Percentiles rank a stretch among this genome's conserved stretches.
phyloP scores from a whole-genome alignment of 1,284 basidiomycete genomes.

The Xerocomus nothofagi region DNA sequence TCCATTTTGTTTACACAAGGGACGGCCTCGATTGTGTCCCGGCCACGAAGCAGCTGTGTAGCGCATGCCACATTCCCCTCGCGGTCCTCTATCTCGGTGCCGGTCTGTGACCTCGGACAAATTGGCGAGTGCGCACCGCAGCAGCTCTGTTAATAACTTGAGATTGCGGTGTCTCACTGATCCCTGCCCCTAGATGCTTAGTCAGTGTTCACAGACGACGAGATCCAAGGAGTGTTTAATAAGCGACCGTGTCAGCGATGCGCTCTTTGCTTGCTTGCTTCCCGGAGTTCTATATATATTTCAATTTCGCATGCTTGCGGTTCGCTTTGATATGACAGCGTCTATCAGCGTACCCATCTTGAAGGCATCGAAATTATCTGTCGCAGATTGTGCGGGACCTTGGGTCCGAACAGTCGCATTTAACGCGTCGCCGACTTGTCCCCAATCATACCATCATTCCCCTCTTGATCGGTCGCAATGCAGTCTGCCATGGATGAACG shows the following conservation, averaged over 20 bases:
- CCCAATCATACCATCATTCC: constrained; percentile 26
- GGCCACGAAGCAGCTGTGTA: constrained; percentile 7
- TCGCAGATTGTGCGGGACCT: constrained; percentile 28
- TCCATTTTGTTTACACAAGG: constrained; percentile 22
- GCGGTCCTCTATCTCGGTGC: constrained; percentile 27
- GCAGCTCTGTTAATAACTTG: constrained; percentile 12
- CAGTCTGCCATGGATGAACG: constrained; percentile 9
- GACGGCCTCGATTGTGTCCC: constrained; percentile 14
- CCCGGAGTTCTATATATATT: constrained; percentile 14
- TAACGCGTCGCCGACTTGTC: constrained; percentile 32
- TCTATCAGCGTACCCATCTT: constrained; percentile 17
- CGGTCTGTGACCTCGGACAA: constrained; percentile 18
- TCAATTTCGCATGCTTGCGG: constrained; percentile 16
- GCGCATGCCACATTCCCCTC: constrained; percentile 6
- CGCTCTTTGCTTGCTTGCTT: constrained; percentile 5
- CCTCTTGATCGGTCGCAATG: constrained; percentile 29
- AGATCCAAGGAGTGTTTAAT: constrained; percentile 10
- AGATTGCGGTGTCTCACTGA: constrained; percentile 17
- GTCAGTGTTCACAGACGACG: constrained; percentile 9
- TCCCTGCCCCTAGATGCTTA: constrained; percentile 12
- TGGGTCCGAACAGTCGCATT: constrained; percentile 16
- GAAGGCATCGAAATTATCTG: constrained; percentile 14
- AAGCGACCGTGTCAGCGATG: constrained; percentile 12
- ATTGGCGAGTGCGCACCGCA: constrained; percentile 16
- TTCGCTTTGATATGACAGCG: constrained; percentile 11